Conservation (phyloP, 257 asterid genomes). For the Solanum etuberosum region DNA sequence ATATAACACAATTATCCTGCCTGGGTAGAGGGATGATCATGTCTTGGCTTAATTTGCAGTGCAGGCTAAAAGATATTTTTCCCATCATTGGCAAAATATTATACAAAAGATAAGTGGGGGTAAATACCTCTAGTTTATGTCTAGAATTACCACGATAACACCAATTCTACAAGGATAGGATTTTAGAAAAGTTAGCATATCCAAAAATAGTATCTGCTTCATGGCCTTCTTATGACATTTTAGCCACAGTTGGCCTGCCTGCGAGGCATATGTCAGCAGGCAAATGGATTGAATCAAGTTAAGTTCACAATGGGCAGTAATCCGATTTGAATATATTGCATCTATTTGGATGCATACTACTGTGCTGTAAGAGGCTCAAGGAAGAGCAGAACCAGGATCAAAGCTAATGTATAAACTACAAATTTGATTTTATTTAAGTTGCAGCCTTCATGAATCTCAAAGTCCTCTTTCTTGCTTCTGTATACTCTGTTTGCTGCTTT, state of each 20-base stretch:
- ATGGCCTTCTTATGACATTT: background rate
- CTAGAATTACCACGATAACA: background rate
- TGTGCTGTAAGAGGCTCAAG: background rate
- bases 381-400: background rate
- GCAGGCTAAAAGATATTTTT: background rate
- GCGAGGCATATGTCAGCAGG: background rate
- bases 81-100: background rate
- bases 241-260: background rate
- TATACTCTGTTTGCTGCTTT: background rate
- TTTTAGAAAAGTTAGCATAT: background rate
- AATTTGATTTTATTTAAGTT: background rate
- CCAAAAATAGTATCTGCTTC: background rate
- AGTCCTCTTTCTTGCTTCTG: background rate
- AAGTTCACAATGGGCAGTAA: background rate
- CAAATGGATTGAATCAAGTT: background rate
- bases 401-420: background rate
- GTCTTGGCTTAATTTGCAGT: background rate
- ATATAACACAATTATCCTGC: background rate
- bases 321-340: background rate
- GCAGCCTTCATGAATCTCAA: background rate
- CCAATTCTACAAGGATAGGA: background rate
- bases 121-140: background rate
- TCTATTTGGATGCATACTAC: background rate
- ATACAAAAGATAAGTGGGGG: background rate
- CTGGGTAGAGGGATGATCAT: background rate